Conservation (phyloP, 305 asterid species). For the Stenogyne calaminthoides region DNA sequence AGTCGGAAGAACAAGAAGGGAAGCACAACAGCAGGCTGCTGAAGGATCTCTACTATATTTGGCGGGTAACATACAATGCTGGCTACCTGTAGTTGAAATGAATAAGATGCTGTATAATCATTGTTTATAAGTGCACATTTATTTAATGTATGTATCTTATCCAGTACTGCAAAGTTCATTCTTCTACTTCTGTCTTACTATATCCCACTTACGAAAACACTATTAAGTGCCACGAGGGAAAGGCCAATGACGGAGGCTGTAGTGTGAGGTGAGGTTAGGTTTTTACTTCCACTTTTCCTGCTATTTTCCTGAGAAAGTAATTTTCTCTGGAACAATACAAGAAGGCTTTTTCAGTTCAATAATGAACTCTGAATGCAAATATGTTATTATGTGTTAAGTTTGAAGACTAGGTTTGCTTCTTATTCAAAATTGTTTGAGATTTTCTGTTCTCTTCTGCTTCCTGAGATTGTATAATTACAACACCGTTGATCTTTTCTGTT, state of each 20-base stretch:
- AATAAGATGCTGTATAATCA: conserved; percentile 10
- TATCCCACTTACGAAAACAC: background rate
- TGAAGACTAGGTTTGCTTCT: conserved; percentile 18
- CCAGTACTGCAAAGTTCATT: background rate
- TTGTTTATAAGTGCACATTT: conserved; percentile 17
- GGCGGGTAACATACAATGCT: conserved; percentile 63
- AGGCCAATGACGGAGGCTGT: background rate
- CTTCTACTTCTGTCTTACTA: background rate
- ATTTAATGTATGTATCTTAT: background rate
- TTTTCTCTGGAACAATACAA: conserved; percentile 4
- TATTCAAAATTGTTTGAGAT: background rate
- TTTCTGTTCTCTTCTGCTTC: background rate
- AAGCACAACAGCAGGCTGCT: conserved; percentile 80
- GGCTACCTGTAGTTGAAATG: conserved; percentile 31
- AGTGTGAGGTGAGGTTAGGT: background rate
- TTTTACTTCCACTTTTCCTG: background rate
- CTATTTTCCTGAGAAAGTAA: background rate
- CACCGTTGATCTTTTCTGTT: background rate
- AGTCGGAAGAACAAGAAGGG: conserved; percentile 84
- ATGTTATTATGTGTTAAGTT: background rate
- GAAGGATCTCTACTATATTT: conserved; percentile 77
- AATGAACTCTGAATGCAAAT: background rate
- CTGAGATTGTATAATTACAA: background rate
- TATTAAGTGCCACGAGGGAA: conserved; percentile 12
- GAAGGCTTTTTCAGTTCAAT: background rate